phyloP scores from a whole-genome alignment of 345 rosid genomes.

The Dipteronia sinensis region DNA sequence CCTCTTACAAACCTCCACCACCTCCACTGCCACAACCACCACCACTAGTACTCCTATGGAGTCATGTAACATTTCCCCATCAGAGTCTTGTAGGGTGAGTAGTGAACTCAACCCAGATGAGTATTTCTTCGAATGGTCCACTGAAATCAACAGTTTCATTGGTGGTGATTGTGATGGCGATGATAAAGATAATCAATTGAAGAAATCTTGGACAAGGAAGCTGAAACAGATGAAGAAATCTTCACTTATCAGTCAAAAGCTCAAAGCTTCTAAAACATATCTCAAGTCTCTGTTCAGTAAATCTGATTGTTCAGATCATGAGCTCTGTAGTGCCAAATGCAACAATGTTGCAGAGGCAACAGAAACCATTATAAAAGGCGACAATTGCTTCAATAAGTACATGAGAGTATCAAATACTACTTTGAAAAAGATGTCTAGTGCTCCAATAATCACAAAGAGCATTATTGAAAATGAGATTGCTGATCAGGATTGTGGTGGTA shows the following conservation, averaged over 20 bases:
- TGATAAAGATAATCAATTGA: conserved; percentile 21
- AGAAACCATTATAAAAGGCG: conserved; percentile 23
- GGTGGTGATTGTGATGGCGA: conserved; percentile 7
- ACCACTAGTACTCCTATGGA: conserved; percentile 24
- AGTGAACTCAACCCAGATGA: conserved; percentile 60
- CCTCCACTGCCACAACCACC: conserved; percentile 9
- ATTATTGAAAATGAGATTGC: conserved; percentile 34
- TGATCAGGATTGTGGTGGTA: conserved; percentile 29
- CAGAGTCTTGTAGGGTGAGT: conserved; percentile 61
- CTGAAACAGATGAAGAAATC: conserved; percentile 60
- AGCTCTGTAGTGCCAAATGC: conserved; percentile 37
- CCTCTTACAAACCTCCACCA: conserved; percentile 46
- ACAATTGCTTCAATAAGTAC: conserved; percentile 33
- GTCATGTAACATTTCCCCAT: conserved; percentile 49
- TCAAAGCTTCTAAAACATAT: conserved; percentile 65
- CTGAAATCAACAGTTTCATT: conserved; percentile 48
- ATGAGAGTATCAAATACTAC: conserved; percentile 41
- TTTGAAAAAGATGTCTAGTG: conserved; percentile 21
- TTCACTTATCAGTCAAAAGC: conserved; percentile 48
- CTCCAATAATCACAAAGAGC: conserved; percentile 23
- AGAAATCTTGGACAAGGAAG: conserved; percentile 49
- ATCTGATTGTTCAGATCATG: conserved; percentile 54
- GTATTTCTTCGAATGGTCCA: conserved; percentile 60
- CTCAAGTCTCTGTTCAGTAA: conserved; percentile 61
- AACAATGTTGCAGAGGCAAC: conserved; percentile 25